Evolutionary conservation across 257 asterid species (phyloP).

Genomic region (Scutellaria baicalensis): DNA sequence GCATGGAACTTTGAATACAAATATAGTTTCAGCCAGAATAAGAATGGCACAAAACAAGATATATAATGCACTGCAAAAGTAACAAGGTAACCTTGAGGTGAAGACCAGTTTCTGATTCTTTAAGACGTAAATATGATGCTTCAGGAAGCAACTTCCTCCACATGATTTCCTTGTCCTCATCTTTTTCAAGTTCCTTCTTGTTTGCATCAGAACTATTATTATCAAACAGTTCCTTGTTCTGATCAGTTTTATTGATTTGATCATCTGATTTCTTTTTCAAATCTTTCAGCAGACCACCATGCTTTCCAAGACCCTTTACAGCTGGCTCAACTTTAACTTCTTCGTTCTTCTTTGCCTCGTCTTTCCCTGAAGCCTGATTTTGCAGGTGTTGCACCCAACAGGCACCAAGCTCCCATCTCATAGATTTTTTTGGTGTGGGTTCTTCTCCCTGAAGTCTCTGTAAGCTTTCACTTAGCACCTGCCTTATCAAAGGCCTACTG

Average conservation of each 20-base stretch:
- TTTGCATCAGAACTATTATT: slow-evolving; percentile 25
- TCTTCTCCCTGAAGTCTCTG: slow-evolving; percentile 45
- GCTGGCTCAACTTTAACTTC: slow-evolving; percentile 56
- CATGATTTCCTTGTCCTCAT: slow-evolving; percentile 46
- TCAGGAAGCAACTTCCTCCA: slow-evolving; percentile 61
- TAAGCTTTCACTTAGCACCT: slow-evolving; percentile 57
- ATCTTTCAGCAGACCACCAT: slow-evolving; percentile 66
- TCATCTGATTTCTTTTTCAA: slow-evolving; percentile 59
- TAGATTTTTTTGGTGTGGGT: slow-evolving; percentile 32
- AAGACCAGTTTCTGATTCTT: slow-evolving; percentile 76
- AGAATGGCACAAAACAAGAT: neutral
- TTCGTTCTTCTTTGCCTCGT: slow-evolving; percentile 43
- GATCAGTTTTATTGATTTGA: slow-evolving; percentile 35
- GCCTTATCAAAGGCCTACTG: slow-evolving; percentile 42
- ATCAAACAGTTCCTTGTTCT: slow-evolving; percentile 34
- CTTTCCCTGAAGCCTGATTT: slow-evolving; percentile 50
- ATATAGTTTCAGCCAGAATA: slow-evolving; percentile 6
- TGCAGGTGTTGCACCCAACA: slow-evolving; percentile 87
- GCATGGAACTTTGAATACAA: neutral
- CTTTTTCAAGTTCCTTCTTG: slow-evolving; percentile 43
- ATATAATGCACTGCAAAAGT: slow-evolving; percentile 8
- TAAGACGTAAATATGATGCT: slow-evolving; percentile 63
- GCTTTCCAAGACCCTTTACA: slow-evolving; percentile 80
- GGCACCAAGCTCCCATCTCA: slow-evolving; percentile 86
- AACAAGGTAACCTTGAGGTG: slow-evolving; percentile 56